Evolutionary conservation across 2,329 filamentous ascomycete species (phyloP), one percentile per base, ranked within the genome.

Genomic region (Dothistroma pini): DNA sequence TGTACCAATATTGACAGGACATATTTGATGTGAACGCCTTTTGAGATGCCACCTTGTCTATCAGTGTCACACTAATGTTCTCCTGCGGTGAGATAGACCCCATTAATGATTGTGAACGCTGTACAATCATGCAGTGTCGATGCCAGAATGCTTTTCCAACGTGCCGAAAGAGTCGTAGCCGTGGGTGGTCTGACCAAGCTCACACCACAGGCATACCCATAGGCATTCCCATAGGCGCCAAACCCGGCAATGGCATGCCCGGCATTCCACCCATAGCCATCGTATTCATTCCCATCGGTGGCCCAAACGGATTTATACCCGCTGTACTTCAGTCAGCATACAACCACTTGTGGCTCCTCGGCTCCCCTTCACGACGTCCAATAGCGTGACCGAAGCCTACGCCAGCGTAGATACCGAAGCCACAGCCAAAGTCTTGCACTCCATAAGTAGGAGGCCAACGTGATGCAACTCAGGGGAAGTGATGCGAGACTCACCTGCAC

Each of bases 221-320:
- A 4, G 38, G 38, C 50, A 53, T 53, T 5, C 50, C 50, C 31
- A 50, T 21, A 2, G 47, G 21, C 47, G 51, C 4, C 51, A 53
- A 34, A 3, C 21, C 49, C 25, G 21, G 35, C 35, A 38, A 12
- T 9, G 21, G 10, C 51, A 53, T 53, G 6, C 7, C 29, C 19
- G 25, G 25, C 44, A 57, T 57, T 5, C 54, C 53, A 32, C n/a
- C n/a, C 44, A 57, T 57, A 12, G 44, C 55, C 55, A 57, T 34
- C 31, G 44, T 29, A 38, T 32, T 41, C 55, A 57, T 57, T 10
- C 55, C 47, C 55, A 56, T 56, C n/a, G 32, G 35, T 21, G 38
- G 34, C 14, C 54, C 22, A 9, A 48, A 47, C 21, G 48, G 48
- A 5, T 5, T 25, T 14, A 51, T 25, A 25, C 48, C 29, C 12